These are phyloP conservation scores for rapeseed (Brassica napus) DNA, from an alignment of 345 rosid species.

Conservation along the genomic window Da-Ae NC_063451.1:46133001-46133500, in stretches of 20 bases:
- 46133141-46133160: not conserved
- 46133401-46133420: not conserved
- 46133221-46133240: constrained; percentile 17
- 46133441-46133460: no score
- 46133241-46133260: constrained; percentile 18
- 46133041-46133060: constrained; percentile 44
- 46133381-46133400: constrained; percentile 26
- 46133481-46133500: constrained; percentile 8
- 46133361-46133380: constrained; percentile 31
- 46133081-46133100: constrained; percentile 42
- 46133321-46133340: constrained; percentile 29
- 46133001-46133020: constrained; percentile 41
- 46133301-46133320: constrained; percentile 6
- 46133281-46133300: constrained; percentile 17
- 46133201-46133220: constrained; percentile 7
- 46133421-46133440: constrained; percentile 23
- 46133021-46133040: constrained; percentile 36
- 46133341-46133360: constrained; percentile 17
- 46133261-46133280: not conserved
- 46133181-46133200: not conserved
- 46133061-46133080: constrained; percentile 27
- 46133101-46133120: constrained; percentile 18
- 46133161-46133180: not conserved
- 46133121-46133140: not conserved
- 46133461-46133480: not conserved